Evolutionary conservation across 352 stramenopile genomes (phyloP).

Genomic region (Phytopythium vexans): DNA sequence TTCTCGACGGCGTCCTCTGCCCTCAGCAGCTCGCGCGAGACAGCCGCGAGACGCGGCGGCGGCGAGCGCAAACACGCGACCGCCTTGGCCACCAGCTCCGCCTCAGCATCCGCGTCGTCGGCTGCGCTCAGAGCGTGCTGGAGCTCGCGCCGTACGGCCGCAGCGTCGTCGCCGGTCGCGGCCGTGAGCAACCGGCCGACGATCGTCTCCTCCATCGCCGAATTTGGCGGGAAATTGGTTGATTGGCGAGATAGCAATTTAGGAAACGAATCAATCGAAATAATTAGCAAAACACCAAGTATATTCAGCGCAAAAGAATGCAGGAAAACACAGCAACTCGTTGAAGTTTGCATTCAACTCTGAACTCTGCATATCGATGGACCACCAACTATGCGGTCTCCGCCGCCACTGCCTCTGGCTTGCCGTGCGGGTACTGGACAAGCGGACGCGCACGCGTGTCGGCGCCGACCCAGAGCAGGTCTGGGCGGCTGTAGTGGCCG

Average conservation of each 20-base stretch:
- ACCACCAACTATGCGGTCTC: not conserved
- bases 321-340: too few species aligned
- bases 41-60: not conserved
- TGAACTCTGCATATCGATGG: too few species aligned
- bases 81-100: not conserved
- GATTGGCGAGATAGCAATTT: too few species aligned
- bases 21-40: not conserved
- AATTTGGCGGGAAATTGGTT: not conserved
- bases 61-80: constrained; percentile 1
- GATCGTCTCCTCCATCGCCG: not conserved
- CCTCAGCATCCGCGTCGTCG: not conserved
- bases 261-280: too few species aligned
- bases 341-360: too few species aligned
- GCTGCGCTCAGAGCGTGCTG: not conserved
- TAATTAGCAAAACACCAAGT: too few species aligned
- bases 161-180: not conserved
- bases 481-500: constrained; percentile 20
- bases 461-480: constrained; percentile 16
- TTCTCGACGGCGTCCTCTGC: not conserved
- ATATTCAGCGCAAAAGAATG: too few species aligned
- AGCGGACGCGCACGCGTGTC: constrained; percentile 11
- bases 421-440: constrained; percentile 1
- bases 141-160: not conserved
- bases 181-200: not conserved
- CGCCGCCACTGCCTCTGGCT: not conserved